Evolutionary conservation across 768 basidiomycete species (phyloP), one percentile per base, ranked within the genome.

Genomic region (Melanogaster broomeanus): DNA sequence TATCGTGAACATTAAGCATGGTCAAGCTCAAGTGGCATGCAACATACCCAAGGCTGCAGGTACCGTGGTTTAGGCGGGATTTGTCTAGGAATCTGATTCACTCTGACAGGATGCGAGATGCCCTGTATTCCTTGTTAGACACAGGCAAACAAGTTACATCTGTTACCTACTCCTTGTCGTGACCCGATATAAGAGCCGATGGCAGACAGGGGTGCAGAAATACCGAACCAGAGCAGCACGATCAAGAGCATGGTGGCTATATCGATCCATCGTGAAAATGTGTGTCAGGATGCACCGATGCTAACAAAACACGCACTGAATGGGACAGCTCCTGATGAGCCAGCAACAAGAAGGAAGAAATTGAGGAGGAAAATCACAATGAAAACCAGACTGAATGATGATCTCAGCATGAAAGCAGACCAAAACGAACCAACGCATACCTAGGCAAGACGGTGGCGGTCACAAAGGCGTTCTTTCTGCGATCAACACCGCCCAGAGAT

Each of bases 41-140:
- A 37, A 73, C 77, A 45, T 67, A 90, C 91, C 86, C 86, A 87
- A 57, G 87, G 87, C 40, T 77, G 79, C 42, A 97, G 82, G 66
- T 97, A 95, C 65, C 83, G 90, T 22, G 91, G 92, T 9, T 76
- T 69, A 11, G 91, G 90, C 1, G 96, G 96, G 49, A 98, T 94
- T 67, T 98, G 96, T n/a, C 95, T 82, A 13, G 96, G 96, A 51
- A 98, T 98, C 50, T 84, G 88, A 58, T 96, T 92, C 27, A 94
- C 90, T 52, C 94, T 78, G 34, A 93, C 89, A 11, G 94, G 95
- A 64, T 93, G 82, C n/a, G 75, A 69, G 49, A 97, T 70, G 25
- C 72, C 76, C 91, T 95, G 55, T 4, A 46, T 38, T 42, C 38
- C 19, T 35, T 49, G 22, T 57, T 43, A 63, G 30, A 50, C 49